Percentiles rank a stretch among this genome's conserved stretches.
Evolutionary conservation across 1,284 basidiomycete genomes (phyloP).

Genomic region (Blastosporella zonata): DNA sequence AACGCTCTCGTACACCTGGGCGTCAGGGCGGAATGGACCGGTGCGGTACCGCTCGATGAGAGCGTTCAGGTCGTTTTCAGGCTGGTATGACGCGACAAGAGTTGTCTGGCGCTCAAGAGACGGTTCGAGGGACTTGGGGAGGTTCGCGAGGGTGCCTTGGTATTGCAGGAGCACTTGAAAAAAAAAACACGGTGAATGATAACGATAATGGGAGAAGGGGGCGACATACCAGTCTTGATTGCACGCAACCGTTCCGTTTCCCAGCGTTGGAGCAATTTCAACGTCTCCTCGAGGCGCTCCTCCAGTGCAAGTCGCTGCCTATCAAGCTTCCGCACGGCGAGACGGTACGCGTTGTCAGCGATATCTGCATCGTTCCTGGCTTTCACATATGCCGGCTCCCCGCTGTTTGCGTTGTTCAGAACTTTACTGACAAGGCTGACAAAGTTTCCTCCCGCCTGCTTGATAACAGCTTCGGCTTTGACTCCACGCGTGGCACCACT

Average conservation of each 20-base stretch:
- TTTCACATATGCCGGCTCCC: conserved; percentile 63
- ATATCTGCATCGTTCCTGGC: conserved; percentile 75
- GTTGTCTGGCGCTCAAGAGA: conserved; percentile 69
- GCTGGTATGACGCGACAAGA: conserved; percentile 79
- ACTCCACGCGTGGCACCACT: conserved; percentile 26
- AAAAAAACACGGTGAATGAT: conserved; percentile 8
- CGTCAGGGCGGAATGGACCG: conserved; percentile 81
- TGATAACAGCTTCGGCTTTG: conserved; percentile 56
- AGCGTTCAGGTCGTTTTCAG: conserved; percentile 78
- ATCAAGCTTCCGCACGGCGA: conserved; percentile 75
- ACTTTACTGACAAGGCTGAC: conserved; percentile 75
- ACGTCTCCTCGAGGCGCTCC: conserved; percentile 78
- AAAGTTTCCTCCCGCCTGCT: conserved; percentile 59
- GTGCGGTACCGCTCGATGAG: conserved; percentile 89
- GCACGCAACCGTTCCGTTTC: conserved; percentile 80
- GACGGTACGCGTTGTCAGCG: conserved; percentile 74
- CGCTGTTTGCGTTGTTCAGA: conserved; percentile 43
- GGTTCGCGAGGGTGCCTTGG: conserved; percentile 69
- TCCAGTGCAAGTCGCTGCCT: conserved; percentile 79
- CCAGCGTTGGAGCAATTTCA: conserved; percentile 81
- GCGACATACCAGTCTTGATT: conserved; percentile 68
- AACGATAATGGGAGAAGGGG: not conserved
- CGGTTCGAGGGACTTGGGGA: conserved; percentile 63
- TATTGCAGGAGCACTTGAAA: conserved; percentile 75
- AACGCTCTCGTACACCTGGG: conserved; percentile 83